Evolutionary conservation across 148 eudicot genomes (phyloP).

Genomic region (Amaranthus hypochondriacus): DNA sequence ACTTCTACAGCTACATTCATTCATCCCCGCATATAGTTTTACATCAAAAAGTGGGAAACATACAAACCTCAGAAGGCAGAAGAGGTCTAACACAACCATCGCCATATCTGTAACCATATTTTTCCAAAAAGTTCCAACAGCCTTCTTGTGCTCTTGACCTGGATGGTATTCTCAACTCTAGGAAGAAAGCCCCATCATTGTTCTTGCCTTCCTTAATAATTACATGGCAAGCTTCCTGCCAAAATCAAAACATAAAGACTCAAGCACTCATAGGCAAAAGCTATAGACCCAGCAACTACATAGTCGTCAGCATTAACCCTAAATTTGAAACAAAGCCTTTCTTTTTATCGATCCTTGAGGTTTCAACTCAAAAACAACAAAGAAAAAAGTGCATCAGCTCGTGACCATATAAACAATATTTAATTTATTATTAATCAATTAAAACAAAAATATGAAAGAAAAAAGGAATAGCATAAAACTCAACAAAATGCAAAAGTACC

Average conservation of each 20-base stretch:
- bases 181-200: conserved; percentile 60
- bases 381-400: no score
- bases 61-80: conserved; percentile 81
- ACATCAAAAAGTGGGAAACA: conserved; percentile 12
- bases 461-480: no score
- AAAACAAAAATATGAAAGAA: no score
- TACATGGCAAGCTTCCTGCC: conserved; percentile 66
- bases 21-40: neutral
- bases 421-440: no score
- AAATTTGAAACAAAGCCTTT: no score
- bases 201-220: conserved; percentile 54
- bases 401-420: no score
- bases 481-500: no score
- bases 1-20: neutral
- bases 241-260: neutral
- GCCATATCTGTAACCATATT: conserved; percentile 77
- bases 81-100: conserved; percentile 51
- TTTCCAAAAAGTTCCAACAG: conserved; percentile 65
- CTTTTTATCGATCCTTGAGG: no score
- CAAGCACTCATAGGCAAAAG: no score
- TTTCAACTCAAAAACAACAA: no score
- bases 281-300: no score
- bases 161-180: conserved; percentile 60
- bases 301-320: no score
- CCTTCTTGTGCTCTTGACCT: conserved; percentile 39